Evolutionary conservation across 345 rosid genomes (phyloP).

Genomic region (Raphanus sativus): DNA sequence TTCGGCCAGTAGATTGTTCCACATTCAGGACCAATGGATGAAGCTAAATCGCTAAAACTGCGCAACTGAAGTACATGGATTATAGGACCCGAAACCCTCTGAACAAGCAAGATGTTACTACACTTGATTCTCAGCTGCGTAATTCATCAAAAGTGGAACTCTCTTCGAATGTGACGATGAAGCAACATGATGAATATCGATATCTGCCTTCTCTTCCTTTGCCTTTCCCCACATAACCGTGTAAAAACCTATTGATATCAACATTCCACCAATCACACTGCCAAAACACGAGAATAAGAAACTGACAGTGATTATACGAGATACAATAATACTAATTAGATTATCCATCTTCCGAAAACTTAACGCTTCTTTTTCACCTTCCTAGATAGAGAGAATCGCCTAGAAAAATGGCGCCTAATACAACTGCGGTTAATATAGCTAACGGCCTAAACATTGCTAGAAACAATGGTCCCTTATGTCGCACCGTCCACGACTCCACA

Average conservation of each 20-base stretch:
- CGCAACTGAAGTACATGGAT: not conserved
- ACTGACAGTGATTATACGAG: not conserved
- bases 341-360: not conserved
- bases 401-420: constrained; percentile 56
- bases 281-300: constrained; percentile 10
- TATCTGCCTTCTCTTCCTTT: constrained; percentile 53
- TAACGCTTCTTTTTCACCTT: constrained; percentile 40
- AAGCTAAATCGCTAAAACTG: not conserved
- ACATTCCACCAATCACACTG: constrained; percentile 65
- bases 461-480: constrained; percentile 62
- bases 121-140: constrained; percentile 42
- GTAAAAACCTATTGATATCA: constrained; percentile 69
- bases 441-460: constrained; percentile 69
- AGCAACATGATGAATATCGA: not conserved
- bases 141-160: constrained; percentile 54
- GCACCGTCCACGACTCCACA: constrained; percentile 60
- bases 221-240: constrained; percentile 85
- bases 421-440: constrained; percentile 61
- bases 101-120: constrained; percentile 4
- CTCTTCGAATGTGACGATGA: constrained; percentile 34
- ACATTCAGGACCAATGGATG: not conserved
- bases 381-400: constrained; percentile 72
- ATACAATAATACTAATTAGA: not conserved
- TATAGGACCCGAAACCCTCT: not conserved
- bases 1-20: not conserved